phyloP scores from a whole-genome alignment of 83 land plant species.

The Diphasiastrum complanatum region DNA sequence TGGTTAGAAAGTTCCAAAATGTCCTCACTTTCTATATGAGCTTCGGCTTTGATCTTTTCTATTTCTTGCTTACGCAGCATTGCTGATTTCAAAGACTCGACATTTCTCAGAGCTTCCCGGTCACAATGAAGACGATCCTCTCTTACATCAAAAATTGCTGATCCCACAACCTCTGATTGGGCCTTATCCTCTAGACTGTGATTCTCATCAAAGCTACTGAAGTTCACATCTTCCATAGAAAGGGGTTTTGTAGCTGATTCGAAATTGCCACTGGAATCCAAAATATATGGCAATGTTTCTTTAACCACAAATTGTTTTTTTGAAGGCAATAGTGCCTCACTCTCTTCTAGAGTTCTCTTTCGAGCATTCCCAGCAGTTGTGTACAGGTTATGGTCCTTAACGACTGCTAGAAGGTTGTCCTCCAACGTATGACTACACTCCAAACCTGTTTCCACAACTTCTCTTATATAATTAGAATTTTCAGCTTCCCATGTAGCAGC shows the following conservation, averaged over 20 bases:
- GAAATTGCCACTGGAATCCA: constrained; percentile 12
- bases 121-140: no score
- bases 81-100: no score
- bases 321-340: no score
- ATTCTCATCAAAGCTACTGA: background rate
- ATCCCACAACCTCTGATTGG: constrained; percentile 5
- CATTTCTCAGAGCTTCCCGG: no score
- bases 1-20: no score
- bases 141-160: constrained; percentile 7
- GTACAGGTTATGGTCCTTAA: background rate
- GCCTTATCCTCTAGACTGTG: constrained; percentile 1
- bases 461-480: no score
- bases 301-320: background rate
- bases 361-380: background rate
- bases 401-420: no score
- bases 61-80: no score
- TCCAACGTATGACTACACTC: no score
- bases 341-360: background rate
- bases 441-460: no score
- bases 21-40: no score
- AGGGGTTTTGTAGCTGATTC: constrained; percentile 3
- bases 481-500: constrained; percentile 15
- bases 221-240: background rate
- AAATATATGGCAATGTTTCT: constrained; percentile 5
- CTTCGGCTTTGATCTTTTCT: no score